These are phyloP conservation scores for Gnomoniopsis smithogilvyi DNA, from an alignment of 2,329 filamentous ascomycete species.

Conservation along the genomic window DNA sequence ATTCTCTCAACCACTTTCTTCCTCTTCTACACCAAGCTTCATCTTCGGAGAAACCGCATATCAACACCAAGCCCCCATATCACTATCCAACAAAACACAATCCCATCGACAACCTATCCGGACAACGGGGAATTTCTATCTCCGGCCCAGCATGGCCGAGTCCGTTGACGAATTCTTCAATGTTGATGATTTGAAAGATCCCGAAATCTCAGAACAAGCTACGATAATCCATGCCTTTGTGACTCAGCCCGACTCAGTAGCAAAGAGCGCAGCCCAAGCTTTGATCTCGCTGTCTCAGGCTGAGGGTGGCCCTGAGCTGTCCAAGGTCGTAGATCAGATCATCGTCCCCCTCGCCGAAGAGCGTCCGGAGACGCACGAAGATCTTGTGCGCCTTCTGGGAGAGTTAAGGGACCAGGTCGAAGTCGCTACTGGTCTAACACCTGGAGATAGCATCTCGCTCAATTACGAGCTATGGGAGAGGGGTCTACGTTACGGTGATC, in stretches of 20 bases:
- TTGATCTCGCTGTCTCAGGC: not conserved
- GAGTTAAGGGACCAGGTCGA: not conserved
- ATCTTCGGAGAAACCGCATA: too few relatives aligned
- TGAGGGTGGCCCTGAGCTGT: not conserved
- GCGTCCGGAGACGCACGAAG: not conserved
- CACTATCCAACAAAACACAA: too few relatives aligned
- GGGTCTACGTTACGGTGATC: not conserved
- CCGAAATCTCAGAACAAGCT: not conserved
- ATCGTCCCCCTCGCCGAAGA: not conserved
- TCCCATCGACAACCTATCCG: too few relatives aligned
- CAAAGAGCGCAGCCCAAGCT: not conserved
- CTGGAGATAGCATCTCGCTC: not conserved
- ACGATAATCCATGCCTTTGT: not conserved
- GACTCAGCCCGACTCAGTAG: not conserved
- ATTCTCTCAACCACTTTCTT: too few relatives aligned
- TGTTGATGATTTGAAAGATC: not conserved
- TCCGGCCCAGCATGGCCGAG: not conserved
- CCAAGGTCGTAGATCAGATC: not conserved
- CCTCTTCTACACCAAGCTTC: too few relatives aligned
- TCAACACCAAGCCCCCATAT: too few relatives aligned
- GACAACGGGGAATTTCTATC: not conserved
- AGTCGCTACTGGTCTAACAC: not conserved
- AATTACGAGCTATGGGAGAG: not conserved
- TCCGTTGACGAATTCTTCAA: not conserved
- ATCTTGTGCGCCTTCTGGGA: not conserved